These are phyloP conservation scores for Xylaria palmicola DNA, from an alignment of 495 filamentous ascomycete species.

Conservation along the genomic window DNA sequence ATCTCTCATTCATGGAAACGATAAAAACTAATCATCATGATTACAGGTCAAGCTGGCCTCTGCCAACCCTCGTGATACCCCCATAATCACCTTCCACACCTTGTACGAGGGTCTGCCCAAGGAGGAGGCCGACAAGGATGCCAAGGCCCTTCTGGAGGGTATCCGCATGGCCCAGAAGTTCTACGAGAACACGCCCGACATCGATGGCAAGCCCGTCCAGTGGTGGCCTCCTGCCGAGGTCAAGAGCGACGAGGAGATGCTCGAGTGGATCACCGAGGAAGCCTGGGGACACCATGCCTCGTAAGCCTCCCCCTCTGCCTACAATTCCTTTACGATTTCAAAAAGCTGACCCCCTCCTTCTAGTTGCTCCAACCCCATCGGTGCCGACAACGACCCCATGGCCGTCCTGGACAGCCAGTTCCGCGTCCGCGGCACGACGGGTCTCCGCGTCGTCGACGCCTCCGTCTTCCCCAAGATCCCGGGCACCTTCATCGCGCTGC, in stretches of 20 bases:
- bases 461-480: conserved; percentile 54
- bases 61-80: conserved; percentile 54
- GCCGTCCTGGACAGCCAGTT: conserved; percentile 60
- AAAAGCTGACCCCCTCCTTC: not conserved
- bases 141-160: conserved; percentile 42
- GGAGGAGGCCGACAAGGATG: conserved; percentile 28
- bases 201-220: conserved; percentile 47
- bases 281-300: conserved; percentile 62
- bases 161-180: conserved; percentile 38
- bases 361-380: conserved; percentile 55
- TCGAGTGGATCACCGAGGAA: conserved; percentile 48
- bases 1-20: not conserved
- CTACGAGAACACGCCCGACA: conserved; percentile 43
- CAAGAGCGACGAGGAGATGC: conserved; percentile 38
- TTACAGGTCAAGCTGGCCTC: conserved; percentile 41
- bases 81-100: conserved; percentile 54
- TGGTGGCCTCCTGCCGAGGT: conserved; percentile 47
- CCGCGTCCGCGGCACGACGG: conserved; percentile 51
- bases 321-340: not conserved
- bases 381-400: conserved; percentile 50
- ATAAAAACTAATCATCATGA: not conserved
- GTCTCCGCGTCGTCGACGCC: conserved; percentile 62
- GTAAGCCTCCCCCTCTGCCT: not conserved
- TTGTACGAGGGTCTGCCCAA: conserved; percentile 39
- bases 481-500: conserved; percentile 46